Evolutionary conservation across 176 grass and related monocot genomes (phyloP).

Genomic region (Elymus sibiricus): DNA sequence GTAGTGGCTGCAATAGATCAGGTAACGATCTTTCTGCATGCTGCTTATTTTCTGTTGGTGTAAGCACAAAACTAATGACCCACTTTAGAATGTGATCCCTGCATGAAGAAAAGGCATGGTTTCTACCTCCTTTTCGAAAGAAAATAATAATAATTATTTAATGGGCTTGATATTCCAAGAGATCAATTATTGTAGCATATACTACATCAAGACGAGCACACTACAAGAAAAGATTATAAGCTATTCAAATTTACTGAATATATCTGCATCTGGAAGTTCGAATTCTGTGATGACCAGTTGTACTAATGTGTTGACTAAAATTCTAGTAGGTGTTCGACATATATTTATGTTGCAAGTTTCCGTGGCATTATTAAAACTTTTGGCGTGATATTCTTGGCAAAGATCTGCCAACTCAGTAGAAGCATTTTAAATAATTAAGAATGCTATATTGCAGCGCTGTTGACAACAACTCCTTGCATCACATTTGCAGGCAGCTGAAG

Average conservation of each 20-base stretch:
- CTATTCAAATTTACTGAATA: background rate
- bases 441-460: background rate
- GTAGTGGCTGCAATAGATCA: constrained; percentile 99
- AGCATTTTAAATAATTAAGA: background rate
- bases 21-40: constrained; percentile 40
- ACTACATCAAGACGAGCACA: background rate
- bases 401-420: background rate
- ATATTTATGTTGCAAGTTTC: background rate
- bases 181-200: background rate
- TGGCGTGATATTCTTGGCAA: background rate
- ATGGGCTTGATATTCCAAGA: background rate
- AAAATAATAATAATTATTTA: background rate
- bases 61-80: background rate
- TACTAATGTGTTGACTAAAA: background rate
- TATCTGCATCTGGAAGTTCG: constrained; percentile 3
- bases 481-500: constrained; percentile 85
- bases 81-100: background rate
- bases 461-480: background rate
- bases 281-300: constrained; percentile 4
- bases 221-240: background rate
- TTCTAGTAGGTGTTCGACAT: background rate
- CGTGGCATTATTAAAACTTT: background rate
- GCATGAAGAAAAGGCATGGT: background rate
- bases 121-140: too few species aligned
- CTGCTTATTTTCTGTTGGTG: background rate